Evolutionary conservation across 306 rosid genomes (phyloP), one percentile per base, ranked within the genome.

Genomic region (Betula pendula): DNA sequence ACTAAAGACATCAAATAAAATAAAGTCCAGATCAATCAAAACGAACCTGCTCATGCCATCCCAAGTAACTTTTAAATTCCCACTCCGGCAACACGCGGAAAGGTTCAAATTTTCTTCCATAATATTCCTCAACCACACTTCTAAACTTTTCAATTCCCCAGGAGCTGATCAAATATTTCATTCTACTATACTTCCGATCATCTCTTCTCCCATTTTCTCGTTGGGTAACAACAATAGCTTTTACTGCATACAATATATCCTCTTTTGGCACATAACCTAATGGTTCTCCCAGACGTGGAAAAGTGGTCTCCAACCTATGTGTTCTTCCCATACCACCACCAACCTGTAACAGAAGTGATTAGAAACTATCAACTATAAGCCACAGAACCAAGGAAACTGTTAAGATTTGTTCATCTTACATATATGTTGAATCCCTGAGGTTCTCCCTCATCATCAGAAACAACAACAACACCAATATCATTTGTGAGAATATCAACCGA

Each of bases 261-360:
- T 92, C 91, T 87, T 96, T 96, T 2, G 98, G 98, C 43, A 96
- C 96, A 72, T 85, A 96, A 31, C 99, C 99, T 68, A 96, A 51
- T 27, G 99, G 97, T 67, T 92, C 97, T 25, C 89, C 96, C 60
- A 96, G 81, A 59, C 97, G 99, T 55, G 99, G 89, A 60, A 96
- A 96, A 60, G 99, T 96, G 67, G 86, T 68, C 70, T 91, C 99
- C 77, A 86, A 3, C 89, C 99, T 91, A 79, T 91, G 99, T 38
- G 99, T 89, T 79, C 99, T 96, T 89, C 99, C 99, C 99, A 96
- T 96, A 58, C 99, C 99, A 53, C 99, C 99, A 78, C 99, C 99
- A 85, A 96, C 99, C 99, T 96, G 90, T 80, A 85, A 74, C 35
- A 75, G 16, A 24, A 80, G 75, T 59, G 66, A 65, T 71, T 51